Conservation (phyloP, 108 stramenopile genomes). For the Discostella stelligeroides region DNA sequence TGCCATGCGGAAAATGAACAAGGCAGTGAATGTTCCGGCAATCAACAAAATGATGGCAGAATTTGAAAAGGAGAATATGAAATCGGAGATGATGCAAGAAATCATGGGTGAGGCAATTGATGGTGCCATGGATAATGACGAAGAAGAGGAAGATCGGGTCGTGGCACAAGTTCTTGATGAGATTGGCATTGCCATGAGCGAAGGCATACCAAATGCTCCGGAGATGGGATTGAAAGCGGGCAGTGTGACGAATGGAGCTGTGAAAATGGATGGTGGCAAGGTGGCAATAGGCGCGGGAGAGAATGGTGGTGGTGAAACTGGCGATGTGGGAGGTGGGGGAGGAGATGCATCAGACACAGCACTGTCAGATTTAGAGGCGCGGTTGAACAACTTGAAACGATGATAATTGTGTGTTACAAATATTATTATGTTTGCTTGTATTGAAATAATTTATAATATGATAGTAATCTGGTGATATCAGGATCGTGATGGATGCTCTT, state of each 20-base stretch:
- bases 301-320: constrained; percentile 20
- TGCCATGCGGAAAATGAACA: constrained; percentile 95
- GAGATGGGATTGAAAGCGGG: constrained; percentile 43
- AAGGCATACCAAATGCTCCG: constrained; percentile 80
- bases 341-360: constrained; percentile 62
- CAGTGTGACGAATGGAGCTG: constrained; percentile 31
- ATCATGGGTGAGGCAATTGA: constrained; percentile 96
- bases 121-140: constrained; percentile 91
- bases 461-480: too few relatives aligned
- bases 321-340: constrained; percentile 40
- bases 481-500: too few relatives aligned
- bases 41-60: constrained; percentile 98
- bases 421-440: background rate
- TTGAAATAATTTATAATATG: too few relatives aligned
- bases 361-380: constrained; percentile 80
- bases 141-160: constrained; percentile 92
- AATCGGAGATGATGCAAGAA: constrained; percentile 95
- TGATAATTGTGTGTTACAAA: constrained; percentile 35
- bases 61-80: constrained; percentile 94
- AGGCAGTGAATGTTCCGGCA: constrained; percentile 90
- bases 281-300: constrained; percentile 21
- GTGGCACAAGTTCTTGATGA: constrained; percentile 90
- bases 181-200: constrained; percentile 84
- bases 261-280: constrained; percentile 25
- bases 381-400: constrained; percentile 89